Evolutionary conservation across 495 filamentous ascomycete species (phyloP), one percentile per base, ranked within the genome.

Genomic region (Annulohypoxylon moriforme): DNA sequence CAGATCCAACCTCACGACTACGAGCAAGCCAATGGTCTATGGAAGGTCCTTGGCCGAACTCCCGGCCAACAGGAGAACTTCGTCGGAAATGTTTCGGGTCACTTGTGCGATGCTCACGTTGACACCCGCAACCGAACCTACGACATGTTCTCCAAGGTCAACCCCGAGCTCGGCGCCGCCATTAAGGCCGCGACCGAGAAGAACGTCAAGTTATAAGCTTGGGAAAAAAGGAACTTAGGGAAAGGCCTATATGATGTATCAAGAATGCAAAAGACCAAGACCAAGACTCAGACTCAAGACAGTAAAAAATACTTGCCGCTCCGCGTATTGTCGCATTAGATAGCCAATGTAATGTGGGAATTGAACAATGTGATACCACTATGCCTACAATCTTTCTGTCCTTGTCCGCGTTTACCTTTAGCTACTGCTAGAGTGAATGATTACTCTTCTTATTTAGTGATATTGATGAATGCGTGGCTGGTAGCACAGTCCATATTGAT

Each of bases 1-100:
- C 38, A 69, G 9, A 81, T 91, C 33, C 85, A 83, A 2, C 80
- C 84, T 7, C 85, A 88, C 42, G 90, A 92, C 73, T 92, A 87
- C 72, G 87, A 89, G 56, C 89, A 92, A 76, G 85, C 90, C 34
- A 85, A 84, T 58, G 85, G 81, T 6, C 81, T 92, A 36, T 92
- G 90, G 90, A 80, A 89, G 56, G 89, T 92, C 16, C 81, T 92
- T 22, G 89, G 89, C 50, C 82, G 82, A 25, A 82, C 82, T 38
- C 80, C 83, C 0, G 89, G 89, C 2, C 89, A 91, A 75, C 90
- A 92, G 81, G 86, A 89, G 14, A 89, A 89, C 73, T 90, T 91
- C 65, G 80, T 92, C 40, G 69, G 81, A 42, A 92, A 92, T 71
- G 84, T 92, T 56, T 84, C 85, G 18, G 91, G 87, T 7, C 80